Evolutionary conservation across 305 asterid species (phyloP).

Genomic region (Fraxinus sp.): DNA sequence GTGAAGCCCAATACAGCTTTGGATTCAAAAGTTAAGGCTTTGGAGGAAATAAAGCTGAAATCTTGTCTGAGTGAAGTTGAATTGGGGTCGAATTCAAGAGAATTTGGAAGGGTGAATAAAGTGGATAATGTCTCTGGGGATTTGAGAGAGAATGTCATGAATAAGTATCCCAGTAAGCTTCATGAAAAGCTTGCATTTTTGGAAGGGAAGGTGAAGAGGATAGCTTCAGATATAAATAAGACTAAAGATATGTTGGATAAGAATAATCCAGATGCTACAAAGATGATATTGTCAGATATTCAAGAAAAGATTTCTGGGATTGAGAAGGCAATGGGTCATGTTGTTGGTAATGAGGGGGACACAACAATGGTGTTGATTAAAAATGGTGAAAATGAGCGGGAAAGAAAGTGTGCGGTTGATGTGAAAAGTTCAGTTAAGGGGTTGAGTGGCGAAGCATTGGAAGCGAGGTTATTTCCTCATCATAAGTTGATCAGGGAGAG

Average conservation of each 20-base stretch:
- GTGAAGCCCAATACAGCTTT: conserved; percentile 16
- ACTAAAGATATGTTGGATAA: conserved; percentile 82
- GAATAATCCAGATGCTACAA: conserved; percentile 81
- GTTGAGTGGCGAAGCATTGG: conserved; percentile 62
- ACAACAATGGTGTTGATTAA: conserved; percentile 25
- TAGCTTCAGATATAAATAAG: conserved; percentile 80
- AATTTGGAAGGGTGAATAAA: conserved; percentile 33
- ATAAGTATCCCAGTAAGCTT: conserved; percentile 69
- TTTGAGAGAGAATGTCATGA: conserved; percentile 35
- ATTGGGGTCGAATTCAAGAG: conserved; percentile 36
- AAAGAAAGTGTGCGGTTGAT: conserved; percentile 29
- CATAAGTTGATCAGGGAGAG: conserved; percentile 73
- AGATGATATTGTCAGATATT: conserved; percentile 73
- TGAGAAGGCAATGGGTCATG: conserved; percentile 77
- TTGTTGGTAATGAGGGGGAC: conserved; percentile 39
- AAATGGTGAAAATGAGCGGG: conserved; percentile 28
- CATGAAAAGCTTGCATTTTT: conserved; percentile 86
- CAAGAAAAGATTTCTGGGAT: conserved; percentile 86
- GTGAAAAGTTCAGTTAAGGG: conserved; percentile 51
- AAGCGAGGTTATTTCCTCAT: conserved; percentile 83
- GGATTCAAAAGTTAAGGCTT: conserved; percentile 21
- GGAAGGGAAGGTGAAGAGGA: conserved; percentile 93
- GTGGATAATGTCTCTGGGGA: conserved; percentile 24
- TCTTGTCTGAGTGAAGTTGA: conserved; percentile 33
- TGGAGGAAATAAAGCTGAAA: conserved; percentile 35